phyloP scores from a whole-genome alignment of 1,284 basidiomycete genomes.

The Irpex rosettiformis region DNA sequence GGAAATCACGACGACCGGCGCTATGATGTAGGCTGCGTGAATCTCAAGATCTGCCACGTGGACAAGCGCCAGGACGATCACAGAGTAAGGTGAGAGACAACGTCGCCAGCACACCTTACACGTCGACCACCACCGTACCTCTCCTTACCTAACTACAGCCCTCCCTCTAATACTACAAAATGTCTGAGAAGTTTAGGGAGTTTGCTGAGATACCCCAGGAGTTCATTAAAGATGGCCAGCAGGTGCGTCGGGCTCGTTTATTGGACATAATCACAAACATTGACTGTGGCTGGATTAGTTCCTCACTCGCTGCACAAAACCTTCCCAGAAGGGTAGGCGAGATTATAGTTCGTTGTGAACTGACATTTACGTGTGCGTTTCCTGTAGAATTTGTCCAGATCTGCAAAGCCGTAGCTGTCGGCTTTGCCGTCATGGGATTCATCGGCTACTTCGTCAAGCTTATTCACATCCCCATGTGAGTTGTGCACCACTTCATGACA shows the following conservation, averaged over 20 bases:
- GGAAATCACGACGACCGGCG: neutral
- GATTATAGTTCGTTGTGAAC: neutral
- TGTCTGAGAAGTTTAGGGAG: constrained; percentile 91
- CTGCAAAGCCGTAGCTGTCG: constrained; percentile 90
- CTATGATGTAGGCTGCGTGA: neutral
- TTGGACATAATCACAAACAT: neutral
- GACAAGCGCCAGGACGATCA: neutral
- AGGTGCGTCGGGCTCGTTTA: constrained; percentile 49
- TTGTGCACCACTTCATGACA: constrained; percentile 21
- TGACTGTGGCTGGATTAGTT: constrained; percentile 56
- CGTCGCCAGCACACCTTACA: constrained; percentile 16
- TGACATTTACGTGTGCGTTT: neutral
- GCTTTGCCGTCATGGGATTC: constrained; percentile 97
- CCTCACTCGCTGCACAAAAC: constrained; percentile 96
- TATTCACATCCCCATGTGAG: constrained; percentile 94
- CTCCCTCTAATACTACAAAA: constrained; percentile 33
- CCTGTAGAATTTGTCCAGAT: constrained; percentile 85
- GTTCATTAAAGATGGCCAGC: constrained; percentile 91
- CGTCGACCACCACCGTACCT: constrained; percentile 22
- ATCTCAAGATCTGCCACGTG: constrained; percentile 4
- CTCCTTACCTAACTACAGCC: constrained; percentile 19
- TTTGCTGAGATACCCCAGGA: constrained; percentile 90
- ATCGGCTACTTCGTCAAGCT: constrained; percentile 96
- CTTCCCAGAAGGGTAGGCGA: constrained; percentile 81
- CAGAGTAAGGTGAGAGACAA: neutral